Base-by-base conservation (phyloP, 2,329 filamentous ascomycete genomes). In the Alternaria sp. region DNA sequence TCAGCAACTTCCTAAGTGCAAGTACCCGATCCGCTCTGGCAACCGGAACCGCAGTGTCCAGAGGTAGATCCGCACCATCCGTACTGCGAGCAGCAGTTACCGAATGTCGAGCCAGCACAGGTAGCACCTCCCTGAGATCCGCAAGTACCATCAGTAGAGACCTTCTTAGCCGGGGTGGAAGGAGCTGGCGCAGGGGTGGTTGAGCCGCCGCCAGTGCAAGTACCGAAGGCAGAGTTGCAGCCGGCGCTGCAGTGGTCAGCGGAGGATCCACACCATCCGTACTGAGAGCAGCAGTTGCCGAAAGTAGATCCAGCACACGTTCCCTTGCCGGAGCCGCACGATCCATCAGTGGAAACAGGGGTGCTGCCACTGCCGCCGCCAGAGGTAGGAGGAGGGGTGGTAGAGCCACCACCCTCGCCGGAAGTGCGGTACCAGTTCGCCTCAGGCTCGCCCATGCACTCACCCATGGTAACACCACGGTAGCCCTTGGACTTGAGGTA, bases 391-490 rank as follows among this genome's bases (percentile, higher is more conserved):
- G 71, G 63, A 30, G 62, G 50, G 6, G 60, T 32, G 7, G 50
- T 56, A 43, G 54, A 18, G 32, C 50, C 32, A 10, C 55, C 70
- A 30, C 80, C 66, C n/a, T 63, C 74, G 57, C 67, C 71, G 58
- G 70, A 76, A 61, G 66, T 72, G 58, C 85, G 82, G 73, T 85
- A 84, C 83, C 83, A 85, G 72, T 84, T 84, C 16, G 66, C 74
- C 16, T 74, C 66, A 6, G 81, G 78, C 59, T 84, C 82, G n/a
- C 77, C 79, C 58, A 85, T 68, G 67, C 82, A 85, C 66, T 84
- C 81, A 27, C 83, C 83, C 46, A 84, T 76, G 6, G 81, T 83
- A 12, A 84, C 82, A 34, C 79, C 76, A 56, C 76, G 75, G 76
- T 80, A 84, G 44, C 79, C 79, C 59, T 79, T 76, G n/a, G 67